phyloP scores from a whole-genome alignment of 2,329 filamentous ascomycete species.

The Catunica adiposa region DNA sequence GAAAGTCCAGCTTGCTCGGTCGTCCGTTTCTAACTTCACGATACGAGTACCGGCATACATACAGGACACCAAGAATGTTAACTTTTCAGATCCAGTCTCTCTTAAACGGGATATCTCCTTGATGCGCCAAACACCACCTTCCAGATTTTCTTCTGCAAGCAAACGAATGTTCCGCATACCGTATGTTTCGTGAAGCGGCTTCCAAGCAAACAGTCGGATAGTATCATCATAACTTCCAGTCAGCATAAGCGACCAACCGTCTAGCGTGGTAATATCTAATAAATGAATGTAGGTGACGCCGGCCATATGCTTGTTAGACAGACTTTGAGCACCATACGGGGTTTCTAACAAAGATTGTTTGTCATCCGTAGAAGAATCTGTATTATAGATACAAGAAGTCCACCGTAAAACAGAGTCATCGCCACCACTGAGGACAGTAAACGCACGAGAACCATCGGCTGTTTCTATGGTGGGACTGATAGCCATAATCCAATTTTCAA shows the following conservation, averaged over 20 bases:
- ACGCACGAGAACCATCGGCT: slow-evolving; percentile 15
- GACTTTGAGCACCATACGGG: slow-evolving; percentile 18
- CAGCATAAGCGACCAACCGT: slow-evolving; percentile 42
- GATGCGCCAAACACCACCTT: slow-evolving; percentile 74
- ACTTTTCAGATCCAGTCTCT: slow-evolving; percentile 15
- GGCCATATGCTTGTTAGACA: slow-evolving; percentile 47
- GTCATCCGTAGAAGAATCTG: slow-evolving; percentile 14
- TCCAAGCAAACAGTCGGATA: slow-evolving; percentile 48
- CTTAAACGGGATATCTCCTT: slow-evolving; percentile 34
- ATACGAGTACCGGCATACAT: slow-evolving; percentile 79
- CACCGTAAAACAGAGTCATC: slow-evolving; percentile 53
- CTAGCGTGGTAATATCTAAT: slow-evolving; percentile 28
- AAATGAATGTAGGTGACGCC: slow-evolving; percentile 81
- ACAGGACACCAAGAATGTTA: slow-evolving; percentile 61
- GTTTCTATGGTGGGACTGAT: slow-evolving; percentile 29
- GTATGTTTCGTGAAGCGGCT: slow-evolving; percentile 26
- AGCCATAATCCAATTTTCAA: slow-evolving; percentile 61
- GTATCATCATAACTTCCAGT: slow-evolving; percentile 88
- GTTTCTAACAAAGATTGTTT: slow-evolving; percentile 12
- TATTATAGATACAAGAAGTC: slow-evolving; percentile 20
- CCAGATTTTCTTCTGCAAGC: slow-evolving; percentile 50
- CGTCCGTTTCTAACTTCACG: slow-evolving; percentile 27
- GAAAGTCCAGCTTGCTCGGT: slow-evolving; percentile 38
- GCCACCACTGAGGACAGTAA: slow-evolving; percentile 50
- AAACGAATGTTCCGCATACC: slow-evolving; percentile 29